phyloP scores from a whole-genome alignment of 306 rosid species.

The Lathyrus oleraceus region DNA sequence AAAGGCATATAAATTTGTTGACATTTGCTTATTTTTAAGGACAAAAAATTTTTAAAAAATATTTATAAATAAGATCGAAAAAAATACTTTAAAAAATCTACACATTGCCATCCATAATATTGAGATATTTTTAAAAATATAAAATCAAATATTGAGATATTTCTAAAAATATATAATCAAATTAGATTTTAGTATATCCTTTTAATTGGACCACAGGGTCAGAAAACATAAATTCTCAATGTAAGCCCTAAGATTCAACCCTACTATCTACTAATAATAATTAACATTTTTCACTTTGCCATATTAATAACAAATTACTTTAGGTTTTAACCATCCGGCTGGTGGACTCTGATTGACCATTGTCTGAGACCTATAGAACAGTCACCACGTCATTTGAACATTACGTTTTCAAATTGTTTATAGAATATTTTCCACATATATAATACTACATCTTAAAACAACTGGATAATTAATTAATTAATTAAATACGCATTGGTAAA shows the following conservation, averaged over 20 bases:
- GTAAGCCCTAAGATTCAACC: background rate
- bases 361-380: conserved; percentile 29
- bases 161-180: background rate
- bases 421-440: conserved; percentile 16
- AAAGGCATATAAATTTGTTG: too few relatives aligned
- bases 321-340: conserved; percentile 35
- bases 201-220: background rate
- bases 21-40: too few relatives aligned
- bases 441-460: background rate
- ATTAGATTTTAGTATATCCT: background rate
- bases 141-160: too few relatives aligned
- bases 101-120: too few relatives aligned
- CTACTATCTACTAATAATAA: background rate
- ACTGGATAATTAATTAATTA: conserved; percentile 4
- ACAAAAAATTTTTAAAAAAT: too few relatives aligned
- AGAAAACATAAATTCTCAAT: background rate
- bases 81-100: too few relatives aligned
- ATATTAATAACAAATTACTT: background rate
- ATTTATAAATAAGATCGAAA: too few relatives aligned
- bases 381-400: background rate
- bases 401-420: conserved; percentile 23
- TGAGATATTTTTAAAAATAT: too few relatives aligned
- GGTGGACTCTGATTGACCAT: conserved; percentile 49
- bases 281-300: background rate
- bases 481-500: conserved; percentile 16